phyloP scores from a whole-genome alignment of 805 yeast genomes.

The Sugiyamaella chiloensis region DNA sequence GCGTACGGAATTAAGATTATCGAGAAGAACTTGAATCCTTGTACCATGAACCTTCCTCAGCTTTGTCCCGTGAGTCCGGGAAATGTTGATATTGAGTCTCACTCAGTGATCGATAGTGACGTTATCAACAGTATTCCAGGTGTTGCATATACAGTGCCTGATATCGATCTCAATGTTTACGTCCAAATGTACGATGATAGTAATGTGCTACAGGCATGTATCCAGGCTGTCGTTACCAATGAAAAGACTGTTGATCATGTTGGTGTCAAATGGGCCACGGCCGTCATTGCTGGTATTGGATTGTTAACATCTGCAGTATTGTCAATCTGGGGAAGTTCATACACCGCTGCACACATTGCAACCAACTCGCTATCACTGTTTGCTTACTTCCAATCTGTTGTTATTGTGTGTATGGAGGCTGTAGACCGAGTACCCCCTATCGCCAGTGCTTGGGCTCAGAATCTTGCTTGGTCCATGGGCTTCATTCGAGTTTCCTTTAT shows the following conservation, averaged over 20 bases:
- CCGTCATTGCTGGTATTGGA: slow-evolving; percentile 86
- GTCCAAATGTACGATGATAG: slow-evolving; percentile 45
- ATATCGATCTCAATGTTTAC: slow-evolving; percentile 75
- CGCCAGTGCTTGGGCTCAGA: slow-evolving; percentile 89
- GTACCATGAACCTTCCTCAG: slow-evolving; percentile 48
- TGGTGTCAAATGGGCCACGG: slow-evolving; percentile 91
- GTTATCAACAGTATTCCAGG: slow-evolving; percentile 68
- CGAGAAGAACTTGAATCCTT: slow-evolving; percentile 55
- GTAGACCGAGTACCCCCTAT: slow-evolving; percentile 88
- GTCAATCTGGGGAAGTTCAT: slow-evolving; percentile 80
- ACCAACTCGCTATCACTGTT: slow-evolving; percentile 84
- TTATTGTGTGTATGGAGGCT: slow-evolving; percentile 76
- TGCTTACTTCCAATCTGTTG: slow-evolving; percentile 84
- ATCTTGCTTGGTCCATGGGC: slow-evolving; percentile 94
- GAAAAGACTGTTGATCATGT: slow-evolving; percentile 78
- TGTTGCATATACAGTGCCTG: slow-evolving; percentile 82
- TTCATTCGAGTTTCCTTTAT: slow-evolving; percentile 71
- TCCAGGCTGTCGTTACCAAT: slow-evolving; percentile 70
- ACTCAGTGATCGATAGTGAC: slow-evolving; percentile 47
- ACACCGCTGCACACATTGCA: slow-evolving; percentile 83
- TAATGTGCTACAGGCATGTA: slow-evolving; percentile 55
- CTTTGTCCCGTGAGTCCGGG: slow-evolving; percentile 90
- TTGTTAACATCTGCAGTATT: slow-evolving; percentile 75
- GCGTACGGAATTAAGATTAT: slow-evolving; percentile 84
- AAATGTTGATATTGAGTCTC: slow-evolving; percentile 68